Base-by-base conservation (phyloP, 225 moss, liverwort and hornwort species). In the Straminergon stramineum region DNA sequence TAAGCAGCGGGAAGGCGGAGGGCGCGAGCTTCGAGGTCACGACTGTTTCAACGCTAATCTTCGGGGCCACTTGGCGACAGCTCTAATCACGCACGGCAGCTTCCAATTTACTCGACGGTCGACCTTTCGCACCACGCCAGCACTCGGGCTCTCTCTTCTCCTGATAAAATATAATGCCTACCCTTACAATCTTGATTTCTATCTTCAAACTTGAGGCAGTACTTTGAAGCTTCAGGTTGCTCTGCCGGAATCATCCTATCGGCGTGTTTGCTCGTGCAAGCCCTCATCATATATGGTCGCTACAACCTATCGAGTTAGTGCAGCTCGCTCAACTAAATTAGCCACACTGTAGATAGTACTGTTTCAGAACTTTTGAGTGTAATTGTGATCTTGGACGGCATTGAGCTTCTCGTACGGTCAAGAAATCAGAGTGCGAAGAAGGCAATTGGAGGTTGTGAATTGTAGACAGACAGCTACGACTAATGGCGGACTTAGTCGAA, bases 401-500 rank as follows among this genome's bases (percentile, higher is more conserved):
- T 75, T 63, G 57, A 76, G 87, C 51, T 89, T 82, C 76, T 57
- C 82, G 82, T 62, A 68, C 64, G 89, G 88, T 55, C 53, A 68
- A 23, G 79, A 58, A 74, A 37, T 52, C 61, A 53, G 68, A 71
- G 81, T 34, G 85, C 41, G 64, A n/a, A 51, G 71, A 48, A 71
- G 31, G 57, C 27, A n/a, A 24, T 22, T n/a, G 28, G 68, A 53
- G 84, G 79, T 81, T 61, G 61, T 76, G 56, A 77, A 6, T 85
- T 86, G 88, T 57, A 77, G 62, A 82, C 69, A 75, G 89, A 63
- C 24, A 74, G 35, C 34, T 60, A 78, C 75, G 23, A n/a, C 41
- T 62, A 30, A 93, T 93, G 93, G 90, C 91, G 20, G 93, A 93
- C 75, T n/a, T 30, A 34, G 93, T 79, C n/a, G 93, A 90, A 70